Evolutionary conservation across 75 land plant species (phyloP).

Genomic region (Sequoiadendron giganteum): DNA sequence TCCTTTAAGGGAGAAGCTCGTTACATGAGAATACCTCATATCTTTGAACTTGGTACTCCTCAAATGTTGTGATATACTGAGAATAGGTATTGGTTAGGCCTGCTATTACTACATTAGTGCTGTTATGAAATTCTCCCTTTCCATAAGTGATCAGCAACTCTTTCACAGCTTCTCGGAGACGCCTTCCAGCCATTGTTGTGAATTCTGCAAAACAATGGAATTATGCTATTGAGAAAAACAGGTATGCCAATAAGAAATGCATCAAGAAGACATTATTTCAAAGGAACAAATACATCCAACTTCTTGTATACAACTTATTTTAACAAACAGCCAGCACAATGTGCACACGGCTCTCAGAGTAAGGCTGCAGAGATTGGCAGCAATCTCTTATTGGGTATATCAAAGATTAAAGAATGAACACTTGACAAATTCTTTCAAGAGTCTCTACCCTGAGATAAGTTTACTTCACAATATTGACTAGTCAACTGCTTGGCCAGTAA

Average conservation of each 20-base stretch:
- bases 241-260: neutral
- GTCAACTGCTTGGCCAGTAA: neutral
- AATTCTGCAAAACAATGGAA: constrained; percentile 47
- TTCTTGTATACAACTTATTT: neutral
- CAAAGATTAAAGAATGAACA: neutral
- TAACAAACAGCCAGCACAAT: neutral
- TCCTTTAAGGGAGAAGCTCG: neutral
- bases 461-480: neutral
- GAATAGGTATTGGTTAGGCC: constrained; percentile 81
- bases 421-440: neutral
- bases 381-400: neutral
- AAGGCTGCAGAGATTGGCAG: neutral
- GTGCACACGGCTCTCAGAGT: neutral
- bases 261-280: neutral
- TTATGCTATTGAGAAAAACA: neutral
- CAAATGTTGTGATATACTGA: constrained; percentile 81
- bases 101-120: constrained; percentile 62
- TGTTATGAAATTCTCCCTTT: constrained; percentile 42
- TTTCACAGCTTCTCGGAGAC: constrained; percentile 75
- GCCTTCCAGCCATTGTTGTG: constrained; percentile 87
- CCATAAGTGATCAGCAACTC: constrained; percentile 46
- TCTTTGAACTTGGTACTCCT: constrained; percentile 74
- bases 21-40: constrained; percentile 55
- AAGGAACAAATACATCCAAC: neutral
- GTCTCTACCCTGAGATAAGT: neutral